These are phyloP conservation scores for Dendrostoma leiphaemia DNA, from an alignment of 2,329 filamentous ascomycete species.

Conservation along the genomic window DNA sequence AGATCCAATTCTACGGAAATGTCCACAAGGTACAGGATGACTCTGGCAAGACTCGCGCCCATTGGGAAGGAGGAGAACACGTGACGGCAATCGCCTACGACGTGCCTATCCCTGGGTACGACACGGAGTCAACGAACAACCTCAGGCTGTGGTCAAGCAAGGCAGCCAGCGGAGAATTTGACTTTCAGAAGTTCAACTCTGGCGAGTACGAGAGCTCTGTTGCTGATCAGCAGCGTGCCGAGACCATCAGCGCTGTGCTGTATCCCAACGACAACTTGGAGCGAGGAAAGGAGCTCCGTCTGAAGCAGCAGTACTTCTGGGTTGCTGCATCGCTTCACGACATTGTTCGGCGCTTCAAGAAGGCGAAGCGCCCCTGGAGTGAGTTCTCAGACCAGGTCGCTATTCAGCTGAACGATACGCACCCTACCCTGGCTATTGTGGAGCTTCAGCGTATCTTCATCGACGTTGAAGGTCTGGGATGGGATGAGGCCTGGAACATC, in stretches of 20 bases:
- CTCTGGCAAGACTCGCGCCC: constrained; percentile 69
- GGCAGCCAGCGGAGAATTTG: constrained; percentile 93
- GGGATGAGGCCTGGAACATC: constrained; percentile 89
- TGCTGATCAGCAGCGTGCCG: constrained; percentile 96
- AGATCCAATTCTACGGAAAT: constrained; percentile 90
- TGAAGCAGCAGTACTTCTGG: constrained; percentile 99
- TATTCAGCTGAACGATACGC: constrained; percentile 97
- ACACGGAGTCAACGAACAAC: constrained; percentile 91
- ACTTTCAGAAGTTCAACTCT: constrained; percentile 99
- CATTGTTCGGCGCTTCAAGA: constrained; percentile 97
- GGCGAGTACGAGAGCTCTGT: constrained; percentile 92
- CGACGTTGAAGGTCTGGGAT: constrained; percentile 86
- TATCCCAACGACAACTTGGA: constrained; percentile 99
- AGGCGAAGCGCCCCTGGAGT: constrained; percentile 84
- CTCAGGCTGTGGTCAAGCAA: constrained; percentile 97
- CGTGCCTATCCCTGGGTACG: constrained; percentile 86
- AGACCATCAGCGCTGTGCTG: constrained; percentile 95
- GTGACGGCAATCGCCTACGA: constrained; percentile 93
- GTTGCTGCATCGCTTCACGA: constrained; percentile 94
- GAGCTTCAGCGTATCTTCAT: constrained; percentile 91
- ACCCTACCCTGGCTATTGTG: constrained; percentile 93
- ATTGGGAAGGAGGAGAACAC: constrained; percentile 91
- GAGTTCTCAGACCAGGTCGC: constrained; percentile 94
- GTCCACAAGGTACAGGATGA: constrained; percentile 75
- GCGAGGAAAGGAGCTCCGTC: constrained; percentile 89